Percentiles rank a stretch among this genome's conserved stretches.
phyloP scores from a whole-genome alignment of 495 filamentous ascomycete genomes.

The Rusavskia elegans region DNA sequence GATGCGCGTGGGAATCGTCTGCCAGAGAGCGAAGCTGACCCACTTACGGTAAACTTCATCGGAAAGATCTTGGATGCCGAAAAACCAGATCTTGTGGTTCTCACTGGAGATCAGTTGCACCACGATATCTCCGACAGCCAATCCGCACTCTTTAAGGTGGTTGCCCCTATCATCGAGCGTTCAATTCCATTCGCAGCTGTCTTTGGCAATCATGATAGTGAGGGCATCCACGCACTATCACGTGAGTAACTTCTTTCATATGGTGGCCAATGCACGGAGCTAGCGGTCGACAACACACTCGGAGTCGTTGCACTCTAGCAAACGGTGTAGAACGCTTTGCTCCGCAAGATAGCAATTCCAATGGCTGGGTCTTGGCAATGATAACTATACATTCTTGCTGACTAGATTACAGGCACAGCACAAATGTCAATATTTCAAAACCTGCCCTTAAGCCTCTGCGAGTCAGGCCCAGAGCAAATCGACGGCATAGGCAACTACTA shows the following conservation, averaged over 20 bases:
- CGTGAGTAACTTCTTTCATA: conserved; percentile 17
- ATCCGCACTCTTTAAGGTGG: conserved; percentile 26
- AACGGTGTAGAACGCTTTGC: conserved; percentile 9
- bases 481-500: conserved; percentile 25
- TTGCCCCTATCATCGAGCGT: conserved; percentile 21
- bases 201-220: conserved; percentile 24
- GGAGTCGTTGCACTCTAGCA: conserved; percentile 10
- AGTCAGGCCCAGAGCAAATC: conserved; percentile 20
- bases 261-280: conserved; percentile 2
- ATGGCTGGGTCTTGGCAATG: conserved; percentile 3
- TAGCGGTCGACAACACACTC: conserved; percentile 5
- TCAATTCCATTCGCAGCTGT: conserved; percentile 21
- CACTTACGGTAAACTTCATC: conserved; percentile 21
- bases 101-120: conserved; percentile 23
- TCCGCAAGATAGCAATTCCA: conserved; percentile 5
- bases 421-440: conserved; percentile 19
- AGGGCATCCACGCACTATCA: conserved; percentile 20
- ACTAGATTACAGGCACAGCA: conserved; percentile 15
- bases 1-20: conserved; percentile 21
- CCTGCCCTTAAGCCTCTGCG: conserved; percentile 20
- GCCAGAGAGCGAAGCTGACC: conserved; percentile 21
- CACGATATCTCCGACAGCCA: conserved; percentile 22
- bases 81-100: conserved; percentile 22
- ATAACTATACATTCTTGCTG: conserved; percentile 12
- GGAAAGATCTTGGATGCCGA: conserved; percentile 19